Evolutionary conservation across 2,329 filamentous ascomycete species (phyloP).

Genomic region (Aspergillus versicolor): DNA sequence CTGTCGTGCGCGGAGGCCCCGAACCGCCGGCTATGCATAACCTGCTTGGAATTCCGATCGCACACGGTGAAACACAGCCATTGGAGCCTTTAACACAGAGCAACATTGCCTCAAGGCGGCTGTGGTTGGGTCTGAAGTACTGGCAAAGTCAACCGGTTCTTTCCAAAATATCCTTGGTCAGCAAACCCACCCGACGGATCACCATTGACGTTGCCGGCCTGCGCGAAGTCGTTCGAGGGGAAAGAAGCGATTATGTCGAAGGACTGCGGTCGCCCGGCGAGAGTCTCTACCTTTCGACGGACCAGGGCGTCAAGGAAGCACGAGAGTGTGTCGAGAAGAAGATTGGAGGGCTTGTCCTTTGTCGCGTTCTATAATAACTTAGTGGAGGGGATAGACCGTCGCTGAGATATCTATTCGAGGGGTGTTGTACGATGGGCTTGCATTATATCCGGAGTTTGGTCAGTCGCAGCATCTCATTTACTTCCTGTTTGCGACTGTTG

Average conservation of each 20-base stretch:
- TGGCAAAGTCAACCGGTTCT: conserved; percentile 80
- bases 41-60: conserved; percentile 51
- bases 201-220: conserved; percentile 64
- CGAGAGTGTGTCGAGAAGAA: conserved; percentile 79
- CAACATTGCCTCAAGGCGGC: conserved; percentile 71
- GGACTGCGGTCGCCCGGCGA: conserved; percentile 76
- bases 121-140: conserved; percentile 93
- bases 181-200: conserved; percentile 72
- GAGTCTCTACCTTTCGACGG: conserved; percentile 76
- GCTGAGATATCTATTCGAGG: conserved; percentile 12
- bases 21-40: conserved; percentile 55
- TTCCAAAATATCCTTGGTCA: conserved; percentile 63
- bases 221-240: conserved; percentile 66
- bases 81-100: conserved; percentile 60
- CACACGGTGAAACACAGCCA: conserved; percentile 36
- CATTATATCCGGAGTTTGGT: conserved; percentile 41
- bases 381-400: conserved; percentile 1
- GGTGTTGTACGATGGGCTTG: conserved; percentile 27
- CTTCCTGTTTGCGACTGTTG: conserved; percentile 32
- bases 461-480: conserved; percentile 32
- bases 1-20: conserved; percentile 71
- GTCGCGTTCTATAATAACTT: conserved; percentile 54
- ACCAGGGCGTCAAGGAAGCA: conserved; percentile 74
- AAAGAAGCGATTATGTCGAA: conserved; percentile 64
- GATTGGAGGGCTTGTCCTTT: conserved; percentile 77